Evolutionary conservation across 805 yeast species (phyloP).

Genomic region (Hagleromyces aurorensis): DNA sequence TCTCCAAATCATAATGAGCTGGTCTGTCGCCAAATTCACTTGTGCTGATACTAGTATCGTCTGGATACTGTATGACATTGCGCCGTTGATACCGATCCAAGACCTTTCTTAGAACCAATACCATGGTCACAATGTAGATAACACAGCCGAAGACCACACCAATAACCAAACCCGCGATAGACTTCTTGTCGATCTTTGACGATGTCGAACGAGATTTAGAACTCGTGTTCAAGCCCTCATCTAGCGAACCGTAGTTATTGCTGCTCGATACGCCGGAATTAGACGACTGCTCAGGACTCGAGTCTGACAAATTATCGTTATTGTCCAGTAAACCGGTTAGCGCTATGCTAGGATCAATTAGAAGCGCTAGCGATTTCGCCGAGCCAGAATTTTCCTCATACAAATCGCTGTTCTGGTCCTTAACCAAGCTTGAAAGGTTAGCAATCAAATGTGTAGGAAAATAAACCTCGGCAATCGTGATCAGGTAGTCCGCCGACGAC

Average conservation of each 20-base stretch:
- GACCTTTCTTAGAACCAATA: slow-evolving; percentile 44
- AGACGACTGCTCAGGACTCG: slow-evolving; percentile 71
- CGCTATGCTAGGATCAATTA: slow-evolving; percentile 50
- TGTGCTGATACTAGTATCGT: slow-evolving; percentile 11
- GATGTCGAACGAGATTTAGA: slow-evolving; percentile 26
- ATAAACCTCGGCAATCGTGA: slow-evolving; percentile 83
- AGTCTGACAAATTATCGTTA: slow-evolving; percentile 61
- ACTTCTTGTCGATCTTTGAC: neutral
- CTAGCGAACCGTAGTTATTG: slow-evolving; percentile 11
- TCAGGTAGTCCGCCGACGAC: slow-evolving; percentile 49
- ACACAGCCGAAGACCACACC: slow-evolving; percentile 78
- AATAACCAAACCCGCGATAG: slow-evolving; percentile 69
- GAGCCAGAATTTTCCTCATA: slow-evolving; percentile 54
- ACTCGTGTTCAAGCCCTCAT: slow-evolving; percentile 11
- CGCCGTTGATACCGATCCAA: slow-evolving; percentile 25
- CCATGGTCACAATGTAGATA: slow-evolving; percentile 53
- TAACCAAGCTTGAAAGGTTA: slow-evolving; percentile 44
- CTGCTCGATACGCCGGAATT: slow-evolving; percentile 35
- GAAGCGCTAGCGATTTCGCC: slow-evolving; percentile 47
- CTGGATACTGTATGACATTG: slow-evolving; percentile 15
- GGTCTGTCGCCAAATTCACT: slow-evolving; percentile 10
- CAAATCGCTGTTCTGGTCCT: slow-evolving; percentile 47
- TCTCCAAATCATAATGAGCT: slow-evolving; percentile 10
- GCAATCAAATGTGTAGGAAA: slow-evolving; percentile 53
- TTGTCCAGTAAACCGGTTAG: slow-evolving; percentile 18